These are phyloP conservation scores for Fusarium agapanthi DNA, from an alignment of 2,329 filamentous ascomycete genomes.

Conservation along the genomic window DNA sequence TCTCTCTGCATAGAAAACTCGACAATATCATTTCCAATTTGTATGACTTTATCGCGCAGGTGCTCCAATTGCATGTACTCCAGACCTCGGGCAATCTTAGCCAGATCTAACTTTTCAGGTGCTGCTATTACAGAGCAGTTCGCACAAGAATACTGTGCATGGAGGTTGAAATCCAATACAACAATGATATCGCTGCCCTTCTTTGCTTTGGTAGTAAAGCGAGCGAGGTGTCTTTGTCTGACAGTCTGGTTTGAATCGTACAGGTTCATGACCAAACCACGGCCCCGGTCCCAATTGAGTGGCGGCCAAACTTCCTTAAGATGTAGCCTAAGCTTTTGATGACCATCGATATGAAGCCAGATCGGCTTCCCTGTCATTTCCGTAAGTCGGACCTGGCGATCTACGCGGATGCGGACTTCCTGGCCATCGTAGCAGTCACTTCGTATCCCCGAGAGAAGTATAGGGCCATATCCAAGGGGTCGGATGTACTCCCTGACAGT, in stretches of 20 bases:
- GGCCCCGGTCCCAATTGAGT: neutral
- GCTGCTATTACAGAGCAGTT: neutral
- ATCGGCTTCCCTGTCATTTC: neutral
- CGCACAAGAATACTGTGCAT: neutral
- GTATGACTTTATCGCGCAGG: neutral
- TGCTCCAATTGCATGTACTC: neutral
- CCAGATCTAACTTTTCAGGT: accelerated
- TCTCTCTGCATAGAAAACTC: neutral
- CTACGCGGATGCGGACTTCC: neutral
- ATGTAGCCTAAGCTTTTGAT: neutral
- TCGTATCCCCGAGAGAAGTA: neutral
- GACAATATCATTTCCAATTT: neutral
- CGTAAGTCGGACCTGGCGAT: accelerated
- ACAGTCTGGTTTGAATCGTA: accelerated
- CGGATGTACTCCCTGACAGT: neutral
- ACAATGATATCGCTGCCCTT: neutral
- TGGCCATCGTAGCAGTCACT: accelerated
- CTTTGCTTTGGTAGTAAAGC: neutral
- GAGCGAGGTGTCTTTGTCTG: neutral
- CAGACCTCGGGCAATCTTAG: neutral
- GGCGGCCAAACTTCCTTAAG: neutral
- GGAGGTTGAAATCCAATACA: neutral
- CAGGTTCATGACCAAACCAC: neutral
- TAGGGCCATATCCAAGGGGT: neutral
- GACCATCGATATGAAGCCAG: neutral